A percentile compares a stretch with the other conserved stretches of the same genome.
Conservation (phyloP, 805 yeast genomes). For the Debaryomyces castellii region DNA sequence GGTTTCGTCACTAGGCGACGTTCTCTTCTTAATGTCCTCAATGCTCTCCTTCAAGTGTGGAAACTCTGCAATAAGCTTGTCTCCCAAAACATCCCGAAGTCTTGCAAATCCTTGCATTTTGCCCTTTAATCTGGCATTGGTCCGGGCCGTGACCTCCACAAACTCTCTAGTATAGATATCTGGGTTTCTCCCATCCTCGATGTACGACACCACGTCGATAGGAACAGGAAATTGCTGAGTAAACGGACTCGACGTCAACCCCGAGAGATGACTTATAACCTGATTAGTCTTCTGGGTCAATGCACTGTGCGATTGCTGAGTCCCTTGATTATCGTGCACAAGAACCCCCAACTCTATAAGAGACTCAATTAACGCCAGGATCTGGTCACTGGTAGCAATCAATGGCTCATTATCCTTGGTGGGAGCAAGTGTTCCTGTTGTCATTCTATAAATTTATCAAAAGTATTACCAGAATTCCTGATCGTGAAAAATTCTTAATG, state of each 20-base stretch:
- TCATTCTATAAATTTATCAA: too few species aligned
- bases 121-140: constrained; percentile 86
- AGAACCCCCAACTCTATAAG: constrained; percentile 87
- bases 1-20: constrained; percentile 14
- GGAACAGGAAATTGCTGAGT: constrained; percentile 56
- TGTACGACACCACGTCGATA: constrained; percentile 82
- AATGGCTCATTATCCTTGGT: constrained; percentile 28
- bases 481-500: neutral
- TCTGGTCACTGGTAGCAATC: constrained; percentile 27
- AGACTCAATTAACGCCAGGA: constrained; percentile 54
- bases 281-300: constrained; percentile 43
- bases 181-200: constrained; percentile 96
- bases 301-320: constrained; percentile 67
- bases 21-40: constrained; percentile 52
- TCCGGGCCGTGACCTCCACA: constrained; percentile 87
- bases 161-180: constrained; percentile 96
- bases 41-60: constrained; percentile 69
- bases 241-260: constrained; percentile 30
- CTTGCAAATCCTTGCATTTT: constrained; percentile 68
- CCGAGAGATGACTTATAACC: constrained; percentile 36
- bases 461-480: too few species aligned
- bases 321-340: constrained; percentile 91
- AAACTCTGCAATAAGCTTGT: constrained; percentile 69
- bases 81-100: constrained; percentile 65
- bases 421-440: constrained; percentile 25